Base-by-base conservation (phyloP, 1,139 yeast species). In the Debaryomycetaceae sp. region DNA sequence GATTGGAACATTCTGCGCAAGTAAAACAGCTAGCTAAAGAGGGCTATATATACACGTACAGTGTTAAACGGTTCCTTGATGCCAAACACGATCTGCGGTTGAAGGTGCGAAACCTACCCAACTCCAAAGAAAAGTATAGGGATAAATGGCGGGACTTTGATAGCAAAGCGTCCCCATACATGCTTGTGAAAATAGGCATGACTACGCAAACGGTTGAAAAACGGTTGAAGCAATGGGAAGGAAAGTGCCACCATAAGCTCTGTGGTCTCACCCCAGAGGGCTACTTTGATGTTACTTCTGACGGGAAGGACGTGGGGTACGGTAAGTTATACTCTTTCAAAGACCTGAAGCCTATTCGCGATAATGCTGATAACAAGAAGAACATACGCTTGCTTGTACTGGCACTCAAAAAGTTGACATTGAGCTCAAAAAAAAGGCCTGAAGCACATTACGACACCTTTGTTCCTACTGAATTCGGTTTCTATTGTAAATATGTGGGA, bases 11-110 rank as follows among this genome's bases (percentile, higher is more conserved):
- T 8, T 17, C 17, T 24, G 8, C 14, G 20, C 22, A 43, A 35
- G 39, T 17, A 5, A 8, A 24, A 17, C 24, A 22, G 27, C 7
- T 29, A 7, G 36, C 37, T n/a, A 39, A 43, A 24, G 29, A 23
- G 13, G 86, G 87, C 0, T 72, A 52, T 52, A 78, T 81, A 24
- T 81, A 81, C 54, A 67, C 80, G 1, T 81, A 79, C 54, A 80
- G 86, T 0, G 57, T 80, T 33, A 51, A 59, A 2, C 72, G 69
- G 45, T 63, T 80, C 40, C 52, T 78, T 45, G 53, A 3, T 36
- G 57, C 23, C 51, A 56, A 46, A 5, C 49, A 53, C 13, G 51
- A 55, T 34, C 64, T 60, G 65, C 62, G 59, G 55, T 54, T 72
- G 46, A 56, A 62, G 42, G 73, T 69, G 2, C 59, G 64, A 40